Conservation (phyloP, 1,284 basidiomycete species). For the Marasmius tenuissimus region DNA sequence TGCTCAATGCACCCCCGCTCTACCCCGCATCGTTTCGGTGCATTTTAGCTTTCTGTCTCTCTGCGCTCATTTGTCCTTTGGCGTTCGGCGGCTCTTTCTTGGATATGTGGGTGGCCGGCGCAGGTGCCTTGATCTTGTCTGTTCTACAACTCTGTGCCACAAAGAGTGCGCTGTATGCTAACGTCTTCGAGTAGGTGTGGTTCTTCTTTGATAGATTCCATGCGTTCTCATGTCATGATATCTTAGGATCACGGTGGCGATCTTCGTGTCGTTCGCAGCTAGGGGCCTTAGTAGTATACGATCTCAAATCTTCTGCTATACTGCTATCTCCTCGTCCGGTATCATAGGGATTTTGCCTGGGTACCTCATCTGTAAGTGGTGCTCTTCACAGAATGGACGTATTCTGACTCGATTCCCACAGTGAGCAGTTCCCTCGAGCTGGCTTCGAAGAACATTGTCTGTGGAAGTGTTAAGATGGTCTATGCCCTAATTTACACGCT, state of each 20-base stretch:
- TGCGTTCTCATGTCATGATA: slow-evolving; percentile 10
- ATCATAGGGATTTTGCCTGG: slow-evolving; percentile 84
- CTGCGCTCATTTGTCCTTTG: slow-evolving; percentile 75
- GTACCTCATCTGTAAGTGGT: slow-evolving; percentile 71
- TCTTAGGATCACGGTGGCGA: slow-evolving; percentile 77
- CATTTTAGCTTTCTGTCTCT: slow-evolving; percentile 67
- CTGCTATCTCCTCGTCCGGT: slow-evolving; percentile 80
- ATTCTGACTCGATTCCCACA: slow-evolving; percentile 28
- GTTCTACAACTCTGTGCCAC: slow-evolving; percentile 70
- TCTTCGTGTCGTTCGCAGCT: slow-evolving; percentile 78
- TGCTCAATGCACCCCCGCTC: slow-evolving; percentile 50
- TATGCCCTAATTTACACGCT: slow-evolving; percentile 88
- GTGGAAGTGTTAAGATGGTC: slow-evolving; percentile 88
- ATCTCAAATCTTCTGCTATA: slow-evolving; percentile 80
- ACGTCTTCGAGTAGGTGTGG: slow-evolving; percentile 79
- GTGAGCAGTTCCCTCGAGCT: slow-evolving; percentile 86
- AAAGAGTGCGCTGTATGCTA: slow-evolving; percentile 78
- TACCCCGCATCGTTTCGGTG: slow-evolving; percentile 64
- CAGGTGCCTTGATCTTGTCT: slow-evolving; percentile 62
- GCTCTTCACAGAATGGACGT: slow-evolving; percentile 14
- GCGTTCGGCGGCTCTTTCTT: slow-evolving; percentile 84
- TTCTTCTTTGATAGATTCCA: background rate
- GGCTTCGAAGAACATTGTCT: slow-evolving; percentile 86
- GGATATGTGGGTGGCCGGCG: slow-evolving; percentile 80
- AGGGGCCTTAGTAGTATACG: slow-evolving; percentile 77